phyloP scores from a whole-genome alignment of 805 yeast genomes.

The Grigorovia jiainica region DNA sequence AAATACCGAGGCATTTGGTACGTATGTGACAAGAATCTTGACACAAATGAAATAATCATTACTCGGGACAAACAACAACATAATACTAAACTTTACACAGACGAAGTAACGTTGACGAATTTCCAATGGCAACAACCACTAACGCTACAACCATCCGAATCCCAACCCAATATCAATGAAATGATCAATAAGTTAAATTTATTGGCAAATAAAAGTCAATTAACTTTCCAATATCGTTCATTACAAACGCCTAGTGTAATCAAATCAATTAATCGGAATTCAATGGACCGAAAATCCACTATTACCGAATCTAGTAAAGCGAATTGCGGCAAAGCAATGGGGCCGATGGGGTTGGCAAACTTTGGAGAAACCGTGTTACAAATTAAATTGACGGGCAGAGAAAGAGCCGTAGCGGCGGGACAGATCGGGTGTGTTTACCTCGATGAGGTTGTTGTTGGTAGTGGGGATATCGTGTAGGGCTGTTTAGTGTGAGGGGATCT shows the following conservation, averaged over 20 bases:
- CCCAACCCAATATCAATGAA: too few relatives aligned
- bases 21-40: slow-evolving; percentile 59
- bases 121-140: too few relatives aligned
- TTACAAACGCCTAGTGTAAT: slow-evolving; percentile 50
- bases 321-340: background rate
- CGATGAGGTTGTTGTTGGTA: slow-evolving; percentile 59
- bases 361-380: slow-evolving; percentile 34
- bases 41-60: slow-evolving; percentile 65
- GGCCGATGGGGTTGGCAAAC: slow-evolving; percentile 24
- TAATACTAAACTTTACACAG: slow-evolving; percentile 44
- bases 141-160: too few relatives aligned
- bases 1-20: slow-evolving; percentile 74
- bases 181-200: too few relatives aligned
- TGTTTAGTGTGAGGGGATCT: too few relatives aligned
- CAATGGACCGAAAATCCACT: too few relatives aligned
- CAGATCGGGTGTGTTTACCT: slow-evolving; percentile 72
- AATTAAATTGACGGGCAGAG: too few relatives aligned
- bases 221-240: slow-evolving; percentile 62
- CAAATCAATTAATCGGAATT: too few relatives aligned
- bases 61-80: slow-evolving; percentile 52
- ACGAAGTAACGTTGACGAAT: slow-evolving; percentile 25
- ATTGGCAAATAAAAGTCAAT: slow-evolving; percentile 4
- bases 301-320: too few relatives aligned
- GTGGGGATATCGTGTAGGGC: slow-evolving; percentile 29
- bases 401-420: slow-evolving; percentile 82